Base-by-base conservation (phyloP, 345 rosid genomes). In the Ceriops decandra region DNA sequence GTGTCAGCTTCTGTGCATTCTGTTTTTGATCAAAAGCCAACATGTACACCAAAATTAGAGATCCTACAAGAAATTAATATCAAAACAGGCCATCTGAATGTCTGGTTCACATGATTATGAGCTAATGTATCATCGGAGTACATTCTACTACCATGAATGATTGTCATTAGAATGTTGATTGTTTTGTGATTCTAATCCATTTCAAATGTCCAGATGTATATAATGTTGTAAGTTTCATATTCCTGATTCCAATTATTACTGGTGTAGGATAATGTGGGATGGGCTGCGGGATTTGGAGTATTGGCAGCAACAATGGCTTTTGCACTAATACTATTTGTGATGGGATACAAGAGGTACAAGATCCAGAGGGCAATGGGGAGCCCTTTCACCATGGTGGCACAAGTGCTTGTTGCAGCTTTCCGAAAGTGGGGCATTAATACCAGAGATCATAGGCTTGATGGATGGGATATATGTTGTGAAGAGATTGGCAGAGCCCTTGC, bases 241-340 rank as follows among this genome's bases (percentile, higher is more conserved):
- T 54, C 15, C 1, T 54, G 27, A 54, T 54, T 54, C 16, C 46
- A 30, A n/a, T 3, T 33, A 61, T 20, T 15, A 4, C 36, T 13
- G 58, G 28, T 26, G 28, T 22, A 92, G 95, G 97, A 93, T 47
- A 82, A 87, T 28, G 85, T 86, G 28, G 89, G 97, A 53, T 93
- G 98, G 98, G 60, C 85, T 15, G 72, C 62, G 21, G 98, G 97
- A 26, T 83, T 85, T 57, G 87, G 85, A 59, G 73, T 88, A 59
- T 60, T 88, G 36, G 76, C 90, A 6, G 92, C 79, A 49, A 80
- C 81, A 20, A 61, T 91, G 9, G 86, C 69, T 0, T 67, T 80
- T 68, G 88, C 88, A 24, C 47, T 87, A 54, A 57, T 51, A 0
- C 6, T 85, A 54, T 93, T 93, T 71, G 52, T 93, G 35, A 19